Conservation (phyloP, 148 eudicot species). For the Chenopodium berlandieri region DNA sequence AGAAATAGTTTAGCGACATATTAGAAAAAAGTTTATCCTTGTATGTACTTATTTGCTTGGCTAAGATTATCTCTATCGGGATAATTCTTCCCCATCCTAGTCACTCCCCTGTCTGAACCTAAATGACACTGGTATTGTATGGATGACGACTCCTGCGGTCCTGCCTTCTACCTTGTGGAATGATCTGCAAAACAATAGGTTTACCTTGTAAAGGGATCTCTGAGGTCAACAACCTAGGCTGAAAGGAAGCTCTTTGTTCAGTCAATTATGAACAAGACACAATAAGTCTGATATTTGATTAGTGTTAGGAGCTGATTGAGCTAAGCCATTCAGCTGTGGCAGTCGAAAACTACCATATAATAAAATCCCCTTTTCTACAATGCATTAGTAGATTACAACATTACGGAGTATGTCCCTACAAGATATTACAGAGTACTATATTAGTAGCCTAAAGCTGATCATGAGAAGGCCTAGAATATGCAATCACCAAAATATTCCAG, state of each 20-base stretch:
- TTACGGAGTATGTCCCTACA: not conserved
- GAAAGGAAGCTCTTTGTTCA: not conserved
- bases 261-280: not conserved
- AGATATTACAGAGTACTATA: too few species aligned
- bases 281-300: not conserved
- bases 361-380: not conserved
- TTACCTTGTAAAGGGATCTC: not conserved
- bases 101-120: not conserved
- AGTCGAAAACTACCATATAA: not conserved
- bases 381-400: not conserved
- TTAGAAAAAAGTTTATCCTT: not conserved
- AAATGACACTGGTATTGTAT: not conserved
- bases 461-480: too few species aligned
- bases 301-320: not conserved
- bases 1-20: not conserved
- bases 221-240: not conserved
- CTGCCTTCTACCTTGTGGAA: not conserved
- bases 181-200: not conserved
- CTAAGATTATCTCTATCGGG: not conserved
- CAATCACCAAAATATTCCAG: too few species aligned
- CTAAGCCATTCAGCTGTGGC: not conserved
- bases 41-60: not conserved
- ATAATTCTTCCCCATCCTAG: not conserved
- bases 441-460: too few species aligned
- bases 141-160: not conserved